Evolutionary conservation across 352 stramenopile species (phyloP).

Genomic region (Peronospora destructor): DNA sequence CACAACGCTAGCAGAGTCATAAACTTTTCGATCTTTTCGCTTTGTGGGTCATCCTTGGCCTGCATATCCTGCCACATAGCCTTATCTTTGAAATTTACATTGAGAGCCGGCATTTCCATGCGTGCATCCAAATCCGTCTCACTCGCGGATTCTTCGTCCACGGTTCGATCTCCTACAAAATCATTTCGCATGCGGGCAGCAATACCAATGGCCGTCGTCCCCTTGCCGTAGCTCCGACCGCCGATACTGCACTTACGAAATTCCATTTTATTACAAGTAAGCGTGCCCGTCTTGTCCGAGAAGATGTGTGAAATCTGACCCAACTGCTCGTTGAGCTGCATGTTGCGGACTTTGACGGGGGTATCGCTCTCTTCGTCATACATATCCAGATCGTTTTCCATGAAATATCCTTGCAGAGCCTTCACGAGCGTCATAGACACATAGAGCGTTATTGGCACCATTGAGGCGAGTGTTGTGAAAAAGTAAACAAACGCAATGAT

Average conservation of each 20-base stretch:
- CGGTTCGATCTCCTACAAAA: constrained; percentile 35
- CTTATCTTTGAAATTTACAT: constrained; percentile 81
- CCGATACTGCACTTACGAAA: constrained; percentile 85
- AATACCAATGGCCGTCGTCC: constrained; percentile 75
- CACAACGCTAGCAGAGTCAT: constrained; percentile 85
- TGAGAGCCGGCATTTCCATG: constrained; percentile 30
- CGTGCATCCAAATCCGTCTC: constrained; percentile 28
- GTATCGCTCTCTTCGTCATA: constrained; percentile 69
- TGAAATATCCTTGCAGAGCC: constrained; percentile 84
- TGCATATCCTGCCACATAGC: constrained; percentile 52
- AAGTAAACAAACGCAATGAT: constrained; percentile 77
- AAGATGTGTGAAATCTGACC: constrained; percentile 97
- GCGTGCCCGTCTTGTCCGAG: constrained; percentile 84
- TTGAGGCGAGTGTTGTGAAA: constrained; percentile 75
- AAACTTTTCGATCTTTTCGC: constrained; percentile 70
- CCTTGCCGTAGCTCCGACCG: constrained; percentile 74
- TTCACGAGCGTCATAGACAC: constrained; percentile 87
- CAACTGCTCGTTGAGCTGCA: constrained; percentile 83
- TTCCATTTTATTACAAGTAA: constrained; percentile 88
- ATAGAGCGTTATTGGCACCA: constrained; percentile 86
- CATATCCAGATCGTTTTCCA: constrained; percentile 82
- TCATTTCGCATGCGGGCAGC: constrained; percentile 61
- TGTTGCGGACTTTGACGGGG: constrained; percentile 75
- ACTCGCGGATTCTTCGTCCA: constrained; percentile 41
- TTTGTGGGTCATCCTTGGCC: constrained; percentile 29